Evolutionary conservation across 768 basidiomycete genomes (phyloP).

Genomic region (Floccularia luteovirens): DNA sequence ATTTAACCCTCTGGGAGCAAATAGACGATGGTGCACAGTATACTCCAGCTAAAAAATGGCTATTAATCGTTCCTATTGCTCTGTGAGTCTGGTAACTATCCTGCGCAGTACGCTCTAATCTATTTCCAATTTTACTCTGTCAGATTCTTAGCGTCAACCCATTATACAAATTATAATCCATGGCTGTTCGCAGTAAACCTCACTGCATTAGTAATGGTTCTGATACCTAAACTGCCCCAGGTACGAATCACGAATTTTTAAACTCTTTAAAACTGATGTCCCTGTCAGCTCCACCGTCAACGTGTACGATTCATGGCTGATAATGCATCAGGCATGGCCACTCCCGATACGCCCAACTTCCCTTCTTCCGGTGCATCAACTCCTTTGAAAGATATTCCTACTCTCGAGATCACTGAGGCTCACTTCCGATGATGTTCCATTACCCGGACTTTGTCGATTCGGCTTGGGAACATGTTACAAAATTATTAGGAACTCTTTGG

Average conservation of each 20-base stretch:
- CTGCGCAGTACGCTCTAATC: neutral
- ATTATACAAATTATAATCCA: slow-evolving; percentile 96
- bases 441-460: too few relatives aligned
- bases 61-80: slow-evolving; percentile 80
- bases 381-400: slow-evolving; percentile 21
- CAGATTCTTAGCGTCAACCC: slow-evolving; percentile 95
- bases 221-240: slow-evolving; percentile 95
- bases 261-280: neutral
- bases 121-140: slow-evolving; percentile 3
- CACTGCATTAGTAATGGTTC: slow-evolving; percentile 65
- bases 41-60: slow-evolving; percentile 97
- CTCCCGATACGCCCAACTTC: slow-evolving; percentile 56
- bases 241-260: slow-evolving; percentile 31
- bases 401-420: slow-evolving; percentile 37
- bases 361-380: slow-evolving; percentile 45
- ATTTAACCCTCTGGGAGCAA: slow-evolving; percentile 98
- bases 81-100: slow-evolving; percentile 49
- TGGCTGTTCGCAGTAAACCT: slow-evolving; percentile 92
- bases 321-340: slow-evolving; percentile 55
- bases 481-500: too few relatives aligned
- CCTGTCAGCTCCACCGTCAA: slow-evolving; percentile 69
- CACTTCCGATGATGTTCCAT: slow-evolving; percentile 25
- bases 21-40: slow-evolving; percentile 98
- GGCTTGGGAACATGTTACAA: too few relatives aligned
- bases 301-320: slow-evolving; percentile 71